Evolutionary conservation across 2,329 filamentous ascomycete species (phyloP), one percentile per base, ranked within the genome.

Genomic region (Paramyrothecium roridum): DNA sequence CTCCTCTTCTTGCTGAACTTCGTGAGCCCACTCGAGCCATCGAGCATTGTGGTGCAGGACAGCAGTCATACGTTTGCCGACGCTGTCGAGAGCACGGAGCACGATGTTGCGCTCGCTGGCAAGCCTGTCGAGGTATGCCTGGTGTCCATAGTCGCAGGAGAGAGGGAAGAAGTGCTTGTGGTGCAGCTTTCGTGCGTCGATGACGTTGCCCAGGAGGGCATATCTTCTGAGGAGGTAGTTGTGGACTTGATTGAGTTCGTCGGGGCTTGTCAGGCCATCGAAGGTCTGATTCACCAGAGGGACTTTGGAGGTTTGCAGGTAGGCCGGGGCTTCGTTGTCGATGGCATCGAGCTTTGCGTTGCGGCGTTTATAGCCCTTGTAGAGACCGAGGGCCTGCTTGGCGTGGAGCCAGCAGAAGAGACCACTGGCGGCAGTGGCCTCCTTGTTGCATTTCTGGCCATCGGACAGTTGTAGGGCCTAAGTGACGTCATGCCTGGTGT

Each of bases 361-460:
- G 11, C 63, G 64, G 17, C 57, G 56, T n/a, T 67, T 66, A 37
- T 67, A 67, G 19, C 65, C 62, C 19, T 55, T 59, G 30, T 67
- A 66, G 2, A 67, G 45, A 0, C 56, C 63, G 48, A 54, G 58
- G 1, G 59, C 63, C 26, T 67, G 65, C 19, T 56, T 63, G 0
- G 63, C 54, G 26, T 67, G 65, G 17, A 63, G 58, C n/a, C 50
- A 26, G 21, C 65, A 67, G n/a, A 67, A 67, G 46, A 67, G 55
- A 13, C 54, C 52, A 26, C 63, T 60, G 8, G 61, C 59, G 12
- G 63, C 55, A 11, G 65, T 65, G 20, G 63, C 63, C 22, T 63
- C 56, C 82, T 89, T 6, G 70, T 87, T 50, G 82, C 78, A 54
- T 88, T 93, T 60, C 85, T 96, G 4, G 26, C 26, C 26, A 30